phyloP scores from a whole-genome alignment of 1,139 yeast species.

The Ogataea hybrid region DNA sequence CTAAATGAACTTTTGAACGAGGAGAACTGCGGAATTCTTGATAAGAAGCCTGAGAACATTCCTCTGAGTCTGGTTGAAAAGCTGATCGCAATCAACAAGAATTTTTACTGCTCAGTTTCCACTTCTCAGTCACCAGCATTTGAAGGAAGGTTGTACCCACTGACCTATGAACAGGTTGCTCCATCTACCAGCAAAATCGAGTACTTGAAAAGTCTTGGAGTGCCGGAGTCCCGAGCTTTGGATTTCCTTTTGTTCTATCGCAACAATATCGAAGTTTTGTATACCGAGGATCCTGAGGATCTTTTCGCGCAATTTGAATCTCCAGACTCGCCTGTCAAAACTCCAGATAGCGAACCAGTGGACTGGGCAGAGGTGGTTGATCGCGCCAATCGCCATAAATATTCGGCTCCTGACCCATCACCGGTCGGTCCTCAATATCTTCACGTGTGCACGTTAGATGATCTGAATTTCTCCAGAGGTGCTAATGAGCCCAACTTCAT shows the following conservation, averaged over 20 bases:
- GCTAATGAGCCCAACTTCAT: constrained; percentile 38
- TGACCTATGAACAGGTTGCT: constrained; percentile 46
- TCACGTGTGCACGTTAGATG: constrained; percentile 37
- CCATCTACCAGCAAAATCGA: constrained; percentile 53
- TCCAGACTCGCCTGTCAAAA: constrained; percentile 26
- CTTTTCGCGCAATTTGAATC: constrained; percentile 23
- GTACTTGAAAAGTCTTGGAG: constrained; percentile 46
- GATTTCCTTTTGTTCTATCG: constrained; percentile 35
- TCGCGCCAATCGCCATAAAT: constrained; percentile 20
- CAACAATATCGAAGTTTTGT: constrained; percentile 20
- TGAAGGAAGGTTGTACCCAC: constrained; percentile 41
- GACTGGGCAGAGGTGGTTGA: constrained; percentile 16
- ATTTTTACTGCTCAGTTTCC: constrained; percentile 32
- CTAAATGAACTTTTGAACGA: constrained; percentile 34
- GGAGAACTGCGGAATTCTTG: constrained; percentile 22
- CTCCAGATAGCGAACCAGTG: constrained; percentile 12
- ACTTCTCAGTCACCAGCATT: constrained; percentile 27
- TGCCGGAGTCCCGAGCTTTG: constrained; percentile 40
- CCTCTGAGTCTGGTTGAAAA: constrained; percentile 38
- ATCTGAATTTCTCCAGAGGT: constrained; percentile 38
- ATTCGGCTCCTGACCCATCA: constrained; percentile 24
- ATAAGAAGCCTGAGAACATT: constrained; percentile 26
- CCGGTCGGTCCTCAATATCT: constrained; percentile 37
- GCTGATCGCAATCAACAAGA: constrained; percentile 37
- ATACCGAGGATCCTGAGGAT: constrained; percentile 27